phyloP scores from a whole-genome alignment of 805 yeast genomes.

The Teunomyces aglyptinius region DNA sequence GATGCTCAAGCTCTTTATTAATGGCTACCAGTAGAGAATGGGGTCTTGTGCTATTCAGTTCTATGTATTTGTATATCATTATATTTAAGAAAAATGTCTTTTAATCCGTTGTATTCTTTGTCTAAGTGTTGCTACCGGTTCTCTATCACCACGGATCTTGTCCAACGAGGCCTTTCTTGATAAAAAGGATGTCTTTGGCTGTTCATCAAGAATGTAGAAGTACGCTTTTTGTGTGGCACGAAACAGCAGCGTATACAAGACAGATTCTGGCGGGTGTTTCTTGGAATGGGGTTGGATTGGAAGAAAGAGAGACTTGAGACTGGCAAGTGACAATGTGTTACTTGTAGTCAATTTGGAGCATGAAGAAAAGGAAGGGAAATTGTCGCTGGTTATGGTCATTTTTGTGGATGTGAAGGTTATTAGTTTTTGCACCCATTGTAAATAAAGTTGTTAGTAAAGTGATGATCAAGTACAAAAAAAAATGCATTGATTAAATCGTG shows the following conservation, averaged over 20 bases:
- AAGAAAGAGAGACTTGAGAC: neutral
- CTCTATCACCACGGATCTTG: neutral
- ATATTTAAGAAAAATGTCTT: neutral
- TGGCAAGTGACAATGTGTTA: neutral
- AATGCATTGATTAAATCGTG: too few relatives aligned
- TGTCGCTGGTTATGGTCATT: neutral
- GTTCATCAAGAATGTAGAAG: neutral
- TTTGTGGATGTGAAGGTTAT: neutral
- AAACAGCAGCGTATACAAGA: neutral
- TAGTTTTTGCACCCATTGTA: slow-evolving; percentile 1
- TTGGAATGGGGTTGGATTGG: neutral
- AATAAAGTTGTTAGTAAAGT: neutral
- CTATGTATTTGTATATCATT: neutral
- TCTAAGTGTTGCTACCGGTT: neutral
- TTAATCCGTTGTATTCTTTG: neutral
- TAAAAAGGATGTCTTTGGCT: neutral
- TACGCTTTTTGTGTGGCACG: neutral
- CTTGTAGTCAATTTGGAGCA: neutral
- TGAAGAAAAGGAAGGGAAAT: neutral
- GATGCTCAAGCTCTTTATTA: slow-evolving; percentile 32
- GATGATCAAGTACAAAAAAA: too few relatives aligned
- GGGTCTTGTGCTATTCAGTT: neutral
- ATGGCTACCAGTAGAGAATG: slow-evolving; percentile 19
- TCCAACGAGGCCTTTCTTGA: neutral
- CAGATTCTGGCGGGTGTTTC: neutral